These are phyloP conservation scores for Begonia fuchsioides DNA, from an alignment of 306 rosid species.

Conservation along the genomic window DNA sequence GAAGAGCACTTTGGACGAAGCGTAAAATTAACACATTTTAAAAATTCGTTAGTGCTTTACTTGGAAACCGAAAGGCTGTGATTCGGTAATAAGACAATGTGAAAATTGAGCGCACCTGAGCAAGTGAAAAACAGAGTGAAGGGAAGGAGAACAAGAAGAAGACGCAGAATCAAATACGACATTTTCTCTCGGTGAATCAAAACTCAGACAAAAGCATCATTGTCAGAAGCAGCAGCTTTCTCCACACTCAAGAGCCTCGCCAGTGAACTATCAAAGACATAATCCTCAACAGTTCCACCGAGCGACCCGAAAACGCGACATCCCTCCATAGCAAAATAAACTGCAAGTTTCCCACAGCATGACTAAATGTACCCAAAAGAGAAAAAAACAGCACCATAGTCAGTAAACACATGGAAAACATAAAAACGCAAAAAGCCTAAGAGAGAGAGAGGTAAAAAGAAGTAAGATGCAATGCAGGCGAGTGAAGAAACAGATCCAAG, in stretches of 20 bases:
- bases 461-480: constrained; percentile 19
- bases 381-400: not conserved
- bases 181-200: constrained; percentile 32
- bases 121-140: constrained; percentile 28
- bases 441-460: too few relatives aligned
- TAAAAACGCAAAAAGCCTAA: constrained; percentile 23
- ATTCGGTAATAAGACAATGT: not conserved
- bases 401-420: not conserved
- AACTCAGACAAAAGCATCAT: constrained; percentile 23
- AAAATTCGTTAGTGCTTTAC: too few relatives aligned
- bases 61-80: too few relatives aligned
- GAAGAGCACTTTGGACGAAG: too few relatives aligned
- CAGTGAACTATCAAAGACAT: constrained; percentile 11
- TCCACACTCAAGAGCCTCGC: constrained; percentile 13
- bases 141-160: constrained; percentile 22
- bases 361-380: constrained; percentile 8
- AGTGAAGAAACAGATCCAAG: constrained; percentile 47
- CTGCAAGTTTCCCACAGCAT: constrained; percentile 17
- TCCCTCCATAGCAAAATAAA: constrained; percentile 10
- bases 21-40: too few relatives aligned
- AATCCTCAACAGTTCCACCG: constrained; percentile 7
- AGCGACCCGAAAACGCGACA: constrained; percentile 14
- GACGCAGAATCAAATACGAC: constrained; percentile 26
- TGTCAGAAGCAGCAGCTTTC: constrained; percentile 15
- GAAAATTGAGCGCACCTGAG: constrained; percentile 29